phyloP scores from a whole-genome alignment of 768 basidiomycete genomes.

The Rhodotorula taiwanensis region DNA sequence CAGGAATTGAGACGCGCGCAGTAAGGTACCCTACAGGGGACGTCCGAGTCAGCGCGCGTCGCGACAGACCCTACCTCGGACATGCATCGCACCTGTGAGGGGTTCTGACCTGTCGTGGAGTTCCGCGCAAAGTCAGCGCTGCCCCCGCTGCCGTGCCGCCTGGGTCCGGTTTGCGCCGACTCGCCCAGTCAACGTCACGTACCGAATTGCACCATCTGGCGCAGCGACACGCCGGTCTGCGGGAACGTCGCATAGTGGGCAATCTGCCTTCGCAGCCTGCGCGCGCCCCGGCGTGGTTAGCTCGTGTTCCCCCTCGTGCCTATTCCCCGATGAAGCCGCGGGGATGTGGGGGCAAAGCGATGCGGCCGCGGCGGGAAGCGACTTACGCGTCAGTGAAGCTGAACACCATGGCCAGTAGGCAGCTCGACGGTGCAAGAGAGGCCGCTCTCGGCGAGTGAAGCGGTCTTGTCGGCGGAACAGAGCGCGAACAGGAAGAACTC shows the following conservation, averaged over 20 bases:
- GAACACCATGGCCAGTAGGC: conserved; percentile 22
- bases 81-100: conserved; percentile 49
- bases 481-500: too few species aligned
- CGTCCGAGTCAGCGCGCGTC: too few species aligned
- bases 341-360: not conserved
- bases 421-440: too few species aligned
- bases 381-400: conserved; percentile 26
- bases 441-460: too few species aligned
- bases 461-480: too few species aligned
- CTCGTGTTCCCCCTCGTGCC: not conserved
- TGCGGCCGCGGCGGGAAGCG: too few species aligned
- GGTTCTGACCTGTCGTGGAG: conserved; percentile 80
- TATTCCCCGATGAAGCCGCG: not conserved
- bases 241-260: conserved; percentile 41
- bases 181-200: not conserved
- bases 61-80: too few species aligned
- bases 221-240: conserved; percentile 88
- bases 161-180: not conserved
- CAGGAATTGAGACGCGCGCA: conserved; percentile 86
- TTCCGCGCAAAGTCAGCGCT: too few species aligned
- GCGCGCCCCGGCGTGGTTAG: not conserved
- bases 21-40: conserved; percentile 70
- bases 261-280: conserved; percentile 37
- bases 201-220: conserved; percentile 94
- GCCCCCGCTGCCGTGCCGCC: too few species aligned